These are phyloP conservation scores for Rubroshorea leprosula DNA, from an alignment of 345 rosid species.

Conservation along the genomic window DNA sequence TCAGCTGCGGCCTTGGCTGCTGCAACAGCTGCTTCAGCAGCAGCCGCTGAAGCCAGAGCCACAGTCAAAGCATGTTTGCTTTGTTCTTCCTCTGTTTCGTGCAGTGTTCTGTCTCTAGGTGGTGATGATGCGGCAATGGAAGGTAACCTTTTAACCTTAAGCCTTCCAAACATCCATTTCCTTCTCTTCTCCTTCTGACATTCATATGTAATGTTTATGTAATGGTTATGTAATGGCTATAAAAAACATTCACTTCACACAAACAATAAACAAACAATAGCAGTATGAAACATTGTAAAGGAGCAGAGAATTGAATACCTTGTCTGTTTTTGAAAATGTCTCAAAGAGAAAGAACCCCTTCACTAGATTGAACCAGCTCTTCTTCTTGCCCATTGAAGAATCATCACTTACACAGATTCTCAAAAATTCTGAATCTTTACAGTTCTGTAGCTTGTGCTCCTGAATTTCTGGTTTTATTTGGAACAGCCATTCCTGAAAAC, in stretches of 20 bases:
- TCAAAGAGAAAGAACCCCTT: conserved; percentile 68
- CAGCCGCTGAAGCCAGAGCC: conserved; percentile 47
- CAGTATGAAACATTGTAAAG: conserved; percentile 8
- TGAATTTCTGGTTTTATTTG: no score
- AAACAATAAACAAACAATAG: neutral
- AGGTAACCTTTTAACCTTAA: conserved; percentile 39
- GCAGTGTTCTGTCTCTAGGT: conserved; percentile 18
- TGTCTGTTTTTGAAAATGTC: conserved; percentile 37
- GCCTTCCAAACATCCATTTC: conserved; percentile 68
- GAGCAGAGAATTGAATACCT: conserved; percentile 42
- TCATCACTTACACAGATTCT: conserved; percentile 21
- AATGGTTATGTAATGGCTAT: no score
- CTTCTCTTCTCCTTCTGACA: conserved; percentile 55
- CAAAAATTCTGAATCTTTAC: neutral
- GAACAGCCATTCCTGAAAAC: no score
- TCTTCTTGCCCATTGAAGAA: conserved; percentile 65
- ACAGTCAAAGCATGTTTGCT: conserved; percentile 39
- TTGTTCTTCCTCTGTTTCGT: conserved; percentile 32
- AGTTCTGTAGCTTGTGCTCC: no score
- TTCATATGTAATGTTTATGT: no score
- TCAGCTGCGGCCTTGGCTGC: conserved; percentile 51
- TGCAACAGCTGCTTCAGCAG: conserved; percentile 51
- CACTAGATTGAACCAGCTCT: conserved; percentile 60
- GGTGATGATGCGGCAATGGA: conserved; percentile 45
- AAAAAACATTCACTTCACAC: no score